Conservation (phyloP, 495 filamentous ascomycete genomes). For the Pseudevernia furfuracea region DNA sequence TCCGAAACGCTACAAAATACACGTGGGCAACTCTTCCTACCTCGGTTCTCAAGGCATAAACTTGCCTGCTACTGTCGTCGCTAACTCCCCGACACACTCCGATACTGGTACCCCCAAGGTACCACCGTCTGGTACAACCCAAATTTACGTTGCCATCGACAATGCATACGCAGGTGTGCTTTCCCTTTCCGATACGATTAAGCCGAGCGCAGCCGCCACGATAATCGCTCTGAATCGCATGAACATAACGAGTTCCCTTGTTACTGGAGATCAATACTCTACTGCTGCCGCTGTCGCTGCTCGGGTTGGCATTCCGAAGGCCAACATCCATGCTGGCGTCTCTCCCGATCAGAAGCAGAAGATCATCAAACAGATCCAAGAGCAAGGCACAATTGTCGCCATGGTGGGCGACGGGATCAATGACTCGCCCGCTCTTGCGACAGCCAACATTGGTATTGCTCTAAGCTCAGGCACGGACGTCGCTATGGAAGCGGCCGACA, state of each 20-base stretch:
- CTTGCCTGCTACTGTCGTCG: constrained; percentile 45
- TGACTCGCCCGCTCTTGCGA: constrained; percentile 91
- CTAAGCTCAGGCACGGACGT: constrained; percentile 91
- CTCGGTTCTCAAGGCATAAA: constrained; percentile 59
- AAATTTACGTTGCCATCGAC: constrained; percentile 86
- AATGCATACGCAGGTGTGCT: constrained; percentile 70
- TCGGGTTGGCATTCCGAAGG: constrained; percentile 68
- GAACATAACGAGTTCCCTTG: constrained; percentile 79
- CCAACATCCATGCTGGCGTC: constrained; percentile 71
- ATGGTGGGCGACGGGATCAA: constrained; percentile 99
- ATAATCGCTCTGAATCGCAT: constrained; percentile 77
- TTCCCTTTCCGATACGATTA: constrained; percentile 81
- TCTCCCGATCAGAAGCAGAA: constrained; percentile 81
- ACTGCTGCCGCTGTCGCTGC: constrained; percentile 76
- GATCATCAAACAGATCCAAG: constrained; percentile 72
- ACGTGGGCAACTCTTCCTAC: constrained; percentile 75
- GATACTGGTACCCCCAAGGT: constrained; percentile 28
- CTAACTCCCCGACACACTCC: constrained; percentile 26
- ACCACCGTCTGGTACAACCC: constrained; percentile 61
- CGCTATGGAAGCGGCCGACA: constrained; percentile 93
- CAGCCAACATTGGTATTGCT: constrained; percentile 86
- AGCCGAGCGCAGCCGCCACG: constrained; percentile 72
- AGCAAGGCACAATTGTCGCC: constrained; percentile 64
- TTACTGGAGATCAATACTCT: constrained; percentile 83
- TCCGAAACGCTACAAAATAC: constrained; percentile 61